Base-by-base conservation (phyloP, 148 eudicot species). In the Silene conica region DNA sequence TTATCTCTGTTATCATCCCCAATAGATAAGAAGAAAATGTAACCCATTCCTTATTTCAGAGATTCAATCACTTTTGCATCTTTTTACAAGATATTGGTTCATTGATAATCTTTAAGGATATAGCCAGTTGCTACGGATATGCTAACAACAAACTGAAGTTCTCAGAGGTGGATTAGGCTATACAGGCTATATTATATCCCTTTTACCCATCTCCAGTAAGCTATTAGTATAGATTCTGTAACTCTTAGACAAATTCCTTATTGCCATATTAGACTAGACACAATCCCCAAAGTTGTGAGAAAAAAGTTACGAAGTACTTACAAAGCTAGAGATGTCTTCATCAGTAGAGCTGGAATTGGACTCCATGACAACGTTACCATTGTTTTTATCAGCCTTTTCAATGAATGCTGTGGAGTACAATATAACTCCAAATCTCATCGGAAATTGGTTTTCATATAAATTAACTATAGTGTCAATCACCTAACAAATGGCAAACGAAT, bases 401-500 rank as follows among this genome's bases (percentile, higher is more conserved):
- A 86, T 84, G 60, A 81, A 80, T 62, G 80, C 80, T 46, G 80
- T 73, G n/a, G 99, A 95, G 82, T 86, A 95, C 76, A 95, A 72
- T 81, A 90, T 77, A 68, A 95, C 89, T 62, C 97, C 99, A 80
- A 95, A 92, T 81, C 96, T 86, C 80, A 92, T 76, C n/a, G 99
- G 99, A 70, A 95, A 85, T 83, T 86, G 95, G 78, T 87, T 92
- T 89, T 95, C 99, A 73, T 84, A 86, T 77, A 90, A 79, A 73
- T 89, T 84, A 61, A 86, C 70, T 25, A 92, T 82, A 76, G 69
- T 82, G 83, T 92, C 96, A 79, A 87, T 74, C 70, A 84, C 84
- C 98, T 92, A 85, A 74, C 79, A 74, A 34, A 38, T 71, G 26
- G 69, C 69, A 74, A 65, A 72, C 60, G 45, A 72, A 76, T 69